Evolutionary conservation across 176 grass and related monocot genomes (phyloP).

Genomic region (Chloris gayana): DNA sequence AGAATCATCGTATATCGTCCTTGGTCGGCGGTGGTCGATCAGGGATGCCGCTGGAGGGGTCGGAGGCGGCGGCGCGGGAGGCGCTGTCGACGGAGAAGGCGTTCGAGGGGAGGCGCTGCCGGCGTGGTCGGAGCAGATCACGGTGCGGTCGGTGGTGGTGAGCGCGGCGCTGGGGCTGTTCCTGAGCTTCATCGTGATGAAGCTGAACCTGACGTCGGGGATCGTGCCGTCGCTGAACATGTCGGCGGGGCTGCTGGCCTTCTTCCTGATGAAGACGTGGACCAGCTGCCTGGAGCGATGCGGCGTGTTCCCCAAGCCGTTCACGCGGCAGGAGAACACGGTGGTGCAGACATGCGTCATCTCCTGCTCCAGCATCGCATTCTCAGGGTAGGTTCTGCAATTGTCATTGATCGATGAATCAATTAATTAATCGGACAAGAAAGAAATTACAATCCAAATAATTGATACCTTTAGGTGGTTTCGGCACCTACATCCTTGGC

Average conservation of each 20-base stretch:
- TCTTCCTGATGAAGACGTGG: conserved; percentile 87
- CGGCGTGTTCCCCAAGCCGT: conserved; percentile 59
- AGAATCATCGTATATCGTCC: background rate
- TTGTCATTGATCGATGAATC: too few species aligned
- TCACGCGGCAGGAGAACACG: conserved; percentile 88
- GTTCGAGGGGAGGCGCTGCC: conserved; percentile 62
- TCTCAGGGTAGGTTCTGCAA: too few species aligned
- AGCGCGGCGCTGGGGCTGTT: conserved; percentile 59
- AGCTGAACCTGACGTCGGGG: conserved; percentile 76
- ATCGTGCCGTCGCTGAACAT: conserved; percentile 73
- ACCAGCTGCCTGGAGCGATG: conserved; percentile 52
- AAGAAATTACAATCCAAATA: too few species aligned
- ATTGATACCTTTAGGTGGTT: too few species aligned
- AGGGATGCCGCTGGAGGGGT: background rate
- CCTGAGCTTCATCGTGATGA: conserved; percentile 92
- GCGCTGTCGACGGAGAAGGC: conserved; percentile 57
- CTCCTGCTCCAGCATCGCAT: conserved; percentile 74
- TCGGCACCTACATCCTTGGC: conserved; percentile 65
- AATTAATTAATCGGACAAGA: too few species aligned
- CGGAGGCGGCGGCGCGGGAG: conserved; percentile 31
- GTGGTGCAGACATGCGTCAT: conserved; percentile 89
- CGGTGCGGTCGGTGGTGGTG: conserved; percentile 55
- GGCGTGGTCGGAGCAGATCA: conserved; percentile 76
- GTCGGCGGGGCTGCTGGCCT: conserved; percentile 61
- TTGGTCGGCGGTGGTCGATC: background rate